Evolutionary conservation across 305 asterid genomes (phyloP), one percentile per base, ranked within the genome.

Genomic region (Galium porrigens): DNA sequence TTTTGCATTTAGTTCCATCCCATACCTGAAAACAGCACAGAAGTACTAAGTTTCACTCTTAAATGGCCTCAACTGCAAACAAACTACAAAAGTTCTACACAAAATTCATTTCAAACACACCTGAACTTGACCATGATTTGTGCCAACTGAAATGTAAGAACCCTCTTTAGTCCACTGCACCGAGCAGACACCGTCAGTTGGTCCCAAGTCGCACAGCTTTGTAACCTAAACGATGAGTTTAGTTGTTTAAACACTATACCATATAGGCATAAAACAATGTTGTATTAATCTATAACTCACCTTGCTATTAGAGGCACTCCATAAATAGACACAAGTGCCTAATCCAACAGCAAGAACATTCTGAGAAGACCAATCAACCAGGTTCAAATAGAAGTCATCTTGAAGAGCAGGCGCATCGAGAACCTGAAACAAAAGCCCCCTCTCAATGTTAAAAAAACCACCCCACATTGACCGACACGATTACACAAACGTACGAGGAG

Each of bases 321-420:
- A 94, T 78, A 89, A 74, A 72, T 94, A 94, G 27, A 94, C 96
- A 76, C 87, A 86, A 55, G 94, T 94, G 25, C 99, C 99, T 70
- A 94, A 66, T 67, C 99, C 99, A 76, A 94, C 97, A 3, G 99
- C 99, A 74, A 94, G 99, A 18, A 89, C 90, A 81, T 94, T 94
- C 85, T 94, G 99, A 44, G 99, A 94, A n/a, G 99, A 94, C 99
- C 99, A 94, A 73, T 94, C 99, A 0, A 94, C 99, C 49, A 94
- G 76, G 80, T 94, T 94, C 68, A 94, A 70, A 66, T 94, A 94
- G 78, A 94, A 94, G 75, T 94, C 99, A 71, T 94, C 99, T 80
- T 94, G 99, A 77, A 89, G 95, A 1, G 97, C 70, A 37, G 99
- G 99, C 32, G 99, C 99, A 83, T 94, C 99, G 64, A 94, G 74